Percentiles rank a stretch among this genome's conserved stretches.
Evolutionary conservation across 192 early-diverging fungal species (phyloP).

Genomic region (Jimgerdemannia lactiflua): DNA sequence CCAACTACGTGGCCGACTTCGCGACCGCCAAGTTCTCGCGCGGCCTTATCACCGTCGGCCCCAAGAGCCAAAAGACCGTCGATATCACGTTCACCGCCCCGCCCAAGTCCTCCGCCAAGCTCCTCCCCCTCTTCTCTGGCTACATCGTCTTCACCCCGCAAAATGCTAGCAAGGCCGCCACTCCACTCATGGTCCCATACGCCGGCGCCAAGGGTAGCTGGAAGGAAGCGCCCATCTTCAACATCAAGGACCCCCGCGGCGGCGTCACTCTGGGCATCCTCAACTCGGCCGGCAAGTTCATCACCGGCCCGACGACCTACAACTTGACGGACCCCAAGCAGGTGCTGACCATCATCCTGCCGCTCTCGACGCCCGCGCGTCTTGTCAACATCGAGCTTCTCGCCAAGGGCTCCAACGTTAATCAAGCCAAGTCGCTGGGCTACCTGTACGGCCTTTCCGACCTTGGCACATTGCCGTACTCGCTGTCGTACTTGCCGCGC

Average conservation of each 20-base stretch:
- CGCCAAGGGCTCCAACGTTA: neutral
- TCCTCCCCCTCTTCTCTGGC: conserved; percentile 1
- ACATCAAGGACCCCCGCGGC: neutral
- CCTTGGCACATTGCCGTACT: neutral
- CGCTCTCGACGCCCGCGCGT: neutral
- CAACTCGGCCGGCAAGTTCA: neutral
- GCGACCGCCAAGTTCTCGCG: neutral
- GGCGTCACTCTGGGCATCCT: neutral
- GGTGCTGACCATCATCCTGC: neutral
- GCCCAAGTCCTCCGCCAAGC: neutral
- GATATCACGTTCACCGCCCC: neutral
- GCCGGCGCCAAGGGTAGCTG: conserved; percentile 3
- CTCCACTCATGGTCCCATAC: neutral
- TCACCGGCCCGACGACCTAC: neutral
- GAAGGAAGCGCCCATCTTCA: neutral
- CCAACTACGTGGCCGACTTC: neutral
- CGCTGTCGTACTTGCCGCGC: neutral
- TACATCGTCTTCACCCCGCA: neutral
- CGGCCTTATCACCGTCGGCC: neutral
- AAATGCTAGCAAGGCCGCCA: neutral
- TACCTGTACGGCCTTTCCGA: neutral
- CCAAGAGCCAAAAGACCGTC: neutral
- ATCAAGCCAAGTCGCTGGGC: neutral
- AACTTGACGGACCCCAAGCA: neutral
- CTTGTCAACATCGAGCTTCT: neutral